Evolutionary conservation across 2,329 filamentous ascomycete species (phyloP), one percentile per base, ranked within the genome.

Genomic region (Diaporthe velutina): DNA sequence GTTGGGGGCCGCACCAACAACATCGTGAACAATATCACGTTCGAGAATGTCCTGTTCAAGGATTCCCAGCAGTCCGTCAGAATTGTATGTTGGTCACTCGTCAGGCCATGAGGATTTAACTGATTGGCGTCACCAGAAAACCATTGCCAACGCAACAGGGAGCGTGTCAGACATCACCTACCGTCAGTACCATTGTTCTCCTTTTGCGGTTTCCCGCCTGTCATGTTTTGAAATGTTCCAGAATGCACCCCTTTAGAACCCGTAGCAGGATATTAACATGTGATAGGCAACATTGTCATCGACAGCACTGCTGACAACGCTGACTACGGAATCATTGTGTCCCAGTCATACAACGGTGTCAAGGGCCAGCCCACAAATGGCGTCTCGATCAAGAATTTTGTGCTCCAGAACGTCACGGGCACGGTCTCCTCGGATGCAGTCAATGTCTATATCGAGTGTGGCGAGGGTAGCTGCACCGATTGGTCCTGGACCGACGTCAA

Each of bases 1-100:
- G 88, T 91, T n/a, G 89, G 90, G 55, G 88, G 88, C 2, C 88
- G 89, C 66, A 79, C 78, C 70, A 82, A 90, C 82, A 92, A 92
- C 83, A 81, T 78, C 10, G 90, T 92, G 70, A 80, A 85, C 35
- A 86, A 84, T 70, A 85, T 92, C n/a, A 84, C 83, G 33, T 88
- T 92, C 77, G 80, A 84, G 45, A 83, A 85, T 75, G 86, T 84
- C 13, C 85, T 81, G 28, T 85, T 92, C 76, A 80, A 78, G 74
- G 83, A 91, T 80, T 90, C 88, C 0, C 81, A 86, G 68, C 71
- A 73, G 19, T 58, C 71, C 5, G 40, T 73, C 5, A 57, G 71
- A 25, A 73, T 73, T 7, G 71, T 73, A 45, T 25, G 52, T 50
- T 6, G 6, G 35, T 84, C 87, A 68, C 82, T 83, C 83, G 28